A percentile compares a stretch with the other conserved stretches of the same genome.
These are phyloP conservation scores for Pythium scleroteichum DNA, from an alignment of 352 stramenopile species.

Conservation along the genomic window DNA sequence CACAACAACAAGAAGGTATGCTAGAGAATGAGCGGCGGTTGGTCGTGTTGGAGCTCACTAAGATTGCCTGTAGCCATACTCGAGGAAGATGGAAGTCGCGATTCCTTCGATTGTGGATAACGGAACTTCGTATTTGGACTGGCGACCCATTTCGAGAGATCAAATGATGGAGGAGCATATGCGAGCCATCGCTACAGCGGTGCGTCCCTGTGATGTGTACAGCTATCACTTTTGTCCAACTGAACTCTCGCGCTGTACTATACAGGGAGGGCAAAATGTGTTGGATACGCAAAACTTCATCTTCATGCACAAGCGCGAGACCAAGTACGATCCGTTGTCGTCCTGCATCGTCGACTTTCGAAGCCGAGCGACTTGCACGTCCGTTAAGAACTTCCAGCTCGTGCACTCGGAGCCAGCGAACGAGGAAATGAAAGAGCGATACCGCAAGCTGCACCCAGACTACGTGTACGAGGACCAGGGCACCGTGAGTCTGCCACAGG, in stretches of 20 bases:
- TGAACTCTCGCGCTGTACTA: background rate
- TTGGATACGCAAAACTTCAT: constrained; percentile 75
- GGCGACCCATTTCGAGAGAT: constrained; percentile 67
- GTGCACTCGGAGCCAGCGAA: constrained; percentile 81
- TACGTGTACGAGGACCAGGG: constrained; percentile 84
- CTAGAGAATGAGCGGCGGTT: background rate
- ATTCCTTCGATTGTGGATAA: constrained; percentile 73
- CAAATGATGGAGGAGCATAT: constrained; percentile 83
- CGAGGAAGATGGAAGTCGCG: constrained; percentile 84
- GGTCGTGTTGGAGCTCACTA: background rate
- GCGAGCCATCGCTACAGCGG: constrained; percentile 55
- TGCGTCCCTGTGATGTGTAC: constrained; percentile 28
- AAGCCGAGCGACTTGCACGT: constrained; percentile 87
- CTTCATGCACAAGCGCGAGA: constrained; percentile 85
- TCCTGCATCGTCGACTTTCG: constrained; percentile 93
- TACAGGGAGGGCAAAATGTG: constrained; percentile 81
- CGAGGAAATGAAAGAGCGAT: constrained; percentile 68
- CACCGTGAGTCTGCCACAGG: constrained; percentile 79
- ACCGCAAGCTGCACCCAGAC: constrained; percentile 65
- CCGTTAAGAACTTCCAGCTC: constrained; percentile 93
- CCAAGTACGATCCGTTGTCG: constrained; percentile 90
- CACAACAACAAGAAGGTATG: constrained; percentile 72
- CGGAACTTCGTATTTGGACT: constrained; percentile 61
- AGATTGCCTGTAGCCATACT: constrained; percentile 42
- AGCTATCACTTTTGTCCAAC: no score